These are phyloP conservation scores for Ophiorrhiza pumila DNA, from an alignment of 257 asterid species.

Conservation along the genomic window DNA sequence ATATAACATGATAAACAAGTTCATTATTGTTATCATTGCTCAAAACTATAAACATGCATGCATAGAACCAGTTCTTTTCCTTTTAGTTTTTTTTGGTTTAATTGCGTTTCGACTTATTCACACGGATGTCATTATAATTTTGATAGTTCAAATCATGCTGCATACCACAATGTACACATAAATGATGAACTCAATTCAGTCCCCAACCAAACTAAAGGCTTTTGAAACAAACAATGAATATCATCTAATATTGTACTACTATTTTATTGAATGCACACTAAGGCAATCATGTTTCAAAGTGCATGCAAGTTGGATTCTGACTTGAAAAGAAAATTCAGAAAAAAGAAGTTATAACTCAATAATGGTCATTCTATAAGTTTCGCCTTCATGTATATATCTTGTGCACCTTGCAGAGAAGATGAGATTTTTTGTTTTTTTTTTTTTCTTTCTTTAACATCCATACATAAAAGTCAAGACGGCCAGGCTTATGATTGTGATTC, in stretches of 20 bases:
- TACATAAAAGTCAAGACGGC: neutral
- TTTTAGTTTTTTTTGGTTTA: neutral
- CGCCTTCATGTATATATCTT: neutral
- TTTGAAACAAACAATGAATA: neutral
- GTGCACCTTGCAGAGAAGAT: too few relatives aligned
- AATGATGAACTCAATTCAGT: neutral
- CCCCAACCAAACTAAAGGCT: neutral
- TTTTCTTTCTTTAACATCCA: neutral
- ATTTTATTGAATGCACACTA: neutral
- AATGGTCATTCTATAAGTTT: neutral
- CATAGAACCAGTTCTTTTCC: slow-evolving; percentile 1
- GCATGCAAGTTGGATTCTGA: neutral
- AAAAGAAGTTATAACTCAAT: neutral
- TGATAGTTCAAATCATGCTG: neutral
- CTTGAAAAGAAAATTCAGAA: neutral
- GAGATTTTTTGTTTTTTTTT: neutral
- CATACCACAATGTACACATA: neutral
- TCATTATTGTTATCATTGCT: slow-evolving; percentile 5
- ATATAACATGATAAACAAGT: too few relatives aligned
- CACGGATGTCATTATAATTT: neutral
- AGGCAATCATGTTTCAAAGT: neutral
- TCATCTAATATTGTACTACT: neutral
- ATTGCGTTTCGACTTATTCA: slow-evolving; percentile 1
- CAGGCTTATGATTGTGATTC: neutral
- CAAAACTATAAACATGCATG: neutral